Evolutionary conservation across 768 basidiomycete genomes (phyloP).

Genomic region (Lactifluus subvellereus): DNA sequence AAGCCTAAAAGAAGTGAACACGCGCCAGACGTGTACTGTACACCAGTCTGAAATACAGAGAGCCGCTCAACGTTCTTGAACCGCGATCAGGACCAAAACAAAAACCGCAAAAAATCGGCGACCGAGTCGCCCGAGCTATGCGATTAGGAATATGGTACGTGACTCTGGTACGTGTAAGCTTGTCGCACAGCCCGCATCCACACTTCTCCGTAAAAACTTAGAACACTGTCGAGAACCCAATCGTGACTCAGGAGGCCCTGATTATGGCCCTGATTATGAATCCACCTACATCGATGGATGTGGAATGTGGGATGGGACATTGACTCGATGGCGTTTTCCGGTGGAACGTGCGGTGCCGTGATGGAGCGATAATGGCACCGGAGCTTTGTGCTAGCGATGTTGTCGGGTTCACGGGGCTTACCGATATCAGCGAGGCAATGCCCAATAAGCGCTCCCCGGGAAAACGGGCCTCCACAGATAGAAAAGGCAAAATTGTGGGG

Average conservation of each 20-base stretch:
- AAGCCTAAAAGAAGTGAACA: not conserved
- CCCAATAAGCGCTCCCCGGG: not conserved
- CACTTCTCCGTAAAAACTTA: not conserved
- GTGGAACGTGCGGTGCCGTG: slow-evolving; percentile 8
- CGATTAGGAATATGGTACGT: too few species aligned
- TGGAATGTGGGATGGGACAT: not conserved
- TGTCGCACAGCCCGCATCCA: slow-evolving; percentile 10
- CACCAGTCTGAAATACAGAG: not conserved
- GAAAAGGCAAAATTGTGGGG: slow-evolving; percentile 6
- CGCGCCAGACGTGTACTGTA: not conserved
- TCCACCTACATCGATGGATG: not conserved
- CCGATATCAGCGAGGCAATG: slow-evolving; percentile 2
- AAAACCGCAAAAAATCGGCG: not conserved
- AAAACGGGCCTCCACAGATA: not conserved
- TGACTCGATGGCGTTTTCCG: slow-evolving; percentile 1
- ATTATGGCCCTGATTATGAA: not conserved
- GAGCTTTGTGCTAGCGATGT: slow-evolving; percentile 1
- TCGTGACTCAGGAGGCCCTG: slow-evolving; percentile 11
- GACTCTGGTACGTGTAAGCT: not conserved
- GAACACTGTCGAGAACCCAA: not conserved
- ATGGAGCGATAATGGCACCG: slow-evolving; percentile 12
- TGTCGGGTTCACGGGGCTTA: not conserved
- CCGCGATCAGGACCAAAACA: not conserved
- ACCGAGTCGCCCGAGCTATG: not conserved
- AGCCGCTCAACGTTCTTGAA: not conserved